phyloP scores from a whole-genome alignment of 345 rosid genomes.

The Noccaea caerulescens region DNA sequence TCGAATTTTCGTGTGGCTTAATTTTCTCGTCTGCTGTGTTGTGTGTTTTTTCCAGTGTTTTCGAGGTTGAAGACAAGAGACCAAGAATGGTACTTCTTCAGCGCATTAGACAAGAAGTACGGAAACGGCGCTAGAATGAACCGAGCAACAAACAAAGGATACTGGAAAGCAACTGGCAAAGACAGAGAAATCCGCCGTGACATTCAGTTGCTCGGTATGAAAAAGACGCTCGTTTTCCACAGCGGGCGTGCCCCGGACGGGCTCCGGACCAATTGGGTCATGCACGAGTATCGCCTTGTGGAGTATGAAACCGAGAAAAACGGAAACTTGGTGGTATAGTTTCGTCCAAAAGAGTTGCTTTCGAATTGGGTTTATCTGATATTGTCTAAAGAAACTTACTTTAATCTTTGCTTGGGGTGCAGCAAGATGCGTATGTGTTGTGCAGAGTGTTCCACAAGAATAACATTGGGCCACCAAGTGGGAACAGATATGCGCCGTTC shows the following conservation, averaged over 20 bases:
- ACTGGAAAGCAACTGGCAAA: slow-evolving; percentile 97
- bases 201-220: slow-evolving; percentile 63
- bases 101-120: slow-evolving; percentile 79
- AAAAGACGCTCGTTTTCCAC: slow-evolving; percentile 89
- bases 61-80: slow-evolving; percentile 80
- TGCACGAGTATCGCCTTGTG: slow-evolving; percentile 90
- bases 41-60: slow-evolving; percentile 51
- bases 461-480: slow-evolving; percentile 90
- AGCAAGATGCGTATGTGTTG: slow-evolving; percentile 70
- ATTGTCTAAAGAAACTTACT: not conserved
- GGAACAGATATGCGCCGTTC: slow-evolving; percentile 79
- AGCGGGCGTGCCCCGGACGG: slow-evolving; percentile 89
- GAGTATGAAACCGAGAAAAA: slow-evolving; percentile 60
- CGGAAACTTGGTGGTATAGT: slow-evolving; percentile 59
- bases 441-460: slow-evolving; percentile 93
- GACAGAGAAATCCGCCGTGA: slow-evolving; percentile 71
- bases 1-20: not conserved
- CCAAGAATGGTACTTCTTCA: slow-evolving; percentile 93
- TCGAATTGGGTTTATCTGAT: not conserved
- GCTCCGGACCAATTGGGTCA: slow-evolving; percentile 87
- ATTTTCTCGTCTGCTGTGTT: slow-evolving; percentile 4
- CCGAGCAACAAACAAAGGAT: slow-evolving; percentile 75
- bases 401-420: slow-evolving; percentile 39
- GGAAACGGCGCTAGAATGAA: slow-evolving; percentile 91
- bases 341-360: not conserved